A percentile compares a stretch with the other conserved stretches of the same genome.
Evolutionary conservation across 345 rosid species (phyloP).

Genomic region (Punica granatum): DNA sequence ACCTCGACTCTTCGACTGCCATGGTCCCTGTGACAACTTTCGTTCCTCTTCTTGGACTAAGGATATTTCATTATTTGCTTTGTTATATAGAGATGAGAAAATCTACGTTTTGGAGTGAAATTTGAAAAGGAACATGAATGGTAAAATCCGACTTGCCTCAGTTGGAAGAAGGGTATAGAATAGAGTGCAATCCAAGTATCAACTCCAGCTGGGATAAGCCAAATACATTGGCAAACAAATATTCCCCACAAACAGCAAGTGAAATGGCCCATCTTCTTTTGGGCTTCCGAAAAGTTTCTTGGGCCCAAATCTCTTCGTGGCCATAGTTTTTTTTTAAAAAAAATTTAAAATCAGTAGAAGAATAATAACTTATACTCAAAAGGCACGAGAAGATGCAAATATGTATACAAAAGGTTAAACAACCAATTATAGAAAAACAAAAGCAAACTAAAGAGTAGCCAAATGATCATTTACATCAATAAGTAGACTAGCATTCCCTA

Average conservation of each 20-base stretch:
- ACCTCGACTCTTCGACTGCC: constrained; percentile 13
- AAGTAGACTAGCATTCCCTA: no score
- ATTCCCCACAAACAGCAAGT: neutral
- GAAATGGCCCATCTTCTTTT: neutral
- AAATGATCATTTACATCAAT: no score
- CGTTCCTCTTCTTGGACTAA: neutral
- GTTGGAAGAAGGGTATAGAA: neutral
- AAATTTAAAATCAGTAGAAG: no score
- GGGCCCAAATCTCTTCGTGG: no score
- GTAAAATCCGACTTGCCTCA: no score
- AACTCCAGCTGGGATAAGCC: neutral
- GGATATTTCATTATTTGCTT: no score
- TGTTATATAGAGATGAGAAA: neutral
- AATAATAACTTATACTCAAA: no score
- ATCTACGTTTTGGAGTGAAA: neutral
- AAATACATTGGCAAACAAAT: neutral
- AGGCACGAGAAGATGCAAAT: no score
- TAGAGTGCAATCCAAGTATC: neutral
- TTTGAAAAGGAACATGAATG: neutral
- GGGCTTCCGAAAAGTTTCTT: neutral
- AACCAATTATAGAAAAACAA: no score
- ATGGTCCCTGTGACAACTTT: neutral
- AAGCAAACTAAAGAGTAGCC: no score
- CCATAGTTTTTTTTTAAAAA: no score
- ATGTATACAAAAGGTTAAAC: no score